Evolutionary conservation across 2,329 filamentous ascomycete genomes (phyloP), one percentile per base, ranked within the genome.

Genomic region (Microdochium trichocladiopsis): DNA sequence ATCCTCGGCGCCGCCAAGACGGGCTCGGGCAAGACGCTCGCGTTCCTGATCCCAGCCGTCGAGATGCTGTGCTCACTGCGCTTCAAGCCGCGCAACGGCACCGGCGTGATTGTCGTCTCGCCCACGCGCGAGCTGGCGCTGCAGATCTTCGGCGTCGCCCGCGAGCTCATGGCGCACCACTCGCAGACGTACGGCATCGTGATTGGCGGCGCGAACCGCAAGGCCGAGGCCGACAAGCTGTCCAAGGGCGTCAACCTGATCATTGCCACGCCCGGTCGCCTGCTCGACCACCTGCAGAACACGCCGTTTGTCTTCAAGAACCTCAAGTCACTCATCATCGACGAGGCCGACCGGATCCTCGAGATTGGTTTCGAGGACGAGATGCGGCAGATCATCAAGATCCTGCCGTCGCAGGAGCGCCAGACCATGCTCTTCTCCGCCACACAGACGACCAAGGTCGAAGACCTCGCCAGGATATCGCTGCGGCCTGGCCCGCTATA

Each of bases 401-500:
- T 97, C 52, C 75, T 97, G 18, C 90, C 92, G 48, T 87, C 87
- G 60, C 86, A 95, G 53, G 84, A 92, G 59, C 79, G 94, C 55
- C 93, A 97, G 71, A 96, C 92, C 0, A 94, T 95, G 86, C 82
- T 99, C n/a, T 99, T 99, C 78, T 96, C 91, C 14, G 94, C 94
- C 14, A 99, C 94, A 4, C 94, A 97, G 71, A 99, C 94, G 2
- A 97, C 93, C 52, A 97, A 99, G 73, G 94, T 99, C 60, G 93
- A 97, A 72, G 94, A 99, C 70, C 79, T 99, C 51, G 94, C 94
- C 1, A 81, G 94, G 57, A 95, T 99, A 66, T 99, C 94, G 4
- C 79, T 99, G 48, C 84, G 91, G 33, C 87, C 90, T 1, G 92
- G 93, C 2, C 94, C 94, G 2, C 76, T 99, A 12, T 97, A 96